Evolutionary conservation across 2,329 filamentous ascomycete genomes (phyloP).

Genomic region (Biscogniauxia marginata): DNA sequence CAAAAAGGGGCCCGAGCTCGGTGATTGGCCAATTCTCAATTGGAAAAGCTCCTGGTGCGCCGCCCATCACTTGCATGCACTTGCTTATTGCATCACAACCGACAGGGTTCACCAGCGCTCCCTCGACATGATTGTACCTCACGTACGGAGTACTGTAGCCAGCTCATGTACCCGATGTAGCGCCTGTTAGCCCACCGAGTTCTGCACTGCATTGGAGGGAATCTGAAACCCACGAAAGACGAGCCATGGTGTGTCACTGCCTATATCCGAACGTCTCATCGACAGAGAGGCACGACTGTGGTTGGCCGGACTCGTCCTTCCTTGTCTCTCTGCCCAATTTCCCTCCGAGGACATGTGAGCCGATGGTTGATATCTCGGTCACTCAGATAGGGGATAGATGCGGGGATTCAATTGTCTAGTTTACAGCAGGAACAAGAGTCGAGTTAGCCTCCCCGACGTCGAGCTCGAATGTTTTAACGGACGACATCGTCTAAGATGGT

Average conservation of each 20-base stretch:
- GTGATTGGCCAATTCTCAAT: slow-evolving; percentile 21
- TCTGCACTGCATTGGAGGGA: background rate
- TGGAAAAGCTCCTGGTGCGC: background rate
- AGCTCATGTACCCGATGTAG: too few species aligned
- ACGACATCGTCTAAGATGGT: background rate
- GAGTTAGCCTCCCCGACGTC: background rate
- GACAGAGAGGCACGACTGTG: background rate
- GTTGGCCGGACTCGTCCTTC: background rate
- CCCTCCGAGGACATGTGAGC: background rate
- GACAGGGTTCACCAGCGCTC: slow-evolving; percentile 1
- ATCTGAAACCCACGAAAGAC: too few species aligned
- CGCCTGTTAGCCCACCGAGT: background rate
- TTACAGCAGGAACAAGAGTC: background rate
- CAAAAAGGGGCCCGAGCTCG: slow-evolving; percentile 3
- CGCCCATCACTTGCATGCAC: background rate
- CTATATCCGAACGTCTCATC: too few species aligned
- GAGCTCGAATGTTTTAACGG: background rate
- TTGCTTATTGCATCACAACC: slow-evolving; percentile 3
- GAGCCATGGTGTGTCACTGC: too few species aligned
- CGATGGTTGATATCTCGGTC: background rate
- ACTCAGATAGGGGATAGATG: background rate
- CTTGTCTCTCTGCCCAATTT: background rate
- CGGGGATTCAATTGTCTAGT: too few species aligned
- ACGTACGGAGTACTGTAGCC: too few species aligned
- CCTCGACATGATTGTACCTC: background rate